Evolutionary conservation across 108 stramenopile species (phyloP), one percentile per base, ranked within the genome.

Genomic region (Nitzschia putrida): DNA sequence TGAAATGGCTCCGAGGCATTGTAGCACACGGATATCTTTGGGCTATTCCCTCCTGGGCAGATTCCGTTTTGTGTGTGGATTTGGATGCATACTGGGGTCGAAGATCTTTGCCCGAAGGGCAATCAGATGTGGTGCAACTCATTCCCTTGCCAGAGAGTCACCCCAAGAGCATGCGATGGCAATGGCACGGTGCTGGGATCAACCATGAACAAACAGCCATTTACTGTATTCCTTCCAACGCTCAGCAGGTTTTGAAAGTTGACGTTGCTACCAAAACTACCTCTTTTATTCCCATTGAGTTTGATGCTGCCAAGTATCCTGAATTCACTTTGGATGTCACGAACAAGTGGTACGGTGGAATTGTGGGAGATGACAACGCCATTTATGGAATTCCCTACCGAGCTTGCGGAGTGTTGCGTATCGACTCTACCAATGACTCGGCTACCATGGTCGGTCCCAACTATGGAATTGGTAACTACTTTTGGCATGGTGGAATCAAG

Each of bases 401-500:
- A 22, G 69, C 85, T 0, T 61, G 81, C 20, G 77, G 69, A 8
- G 86, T 92, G 0, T 72, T 91, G 39, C 44, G 85, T 51, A 94
- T 94, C 60, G 83, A 88, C 57, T 77, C 83, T 13, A 71, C 77
- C 25, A 66, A 66, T 24, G 87, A 94, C 58, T 59, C 82, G 1
- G 85, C 83, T 44, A 70, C 56, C 13, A 24, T 89, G 7, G 67
- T 91, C 20, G 94, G 94, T 42, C 78, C 78, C 0, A 83, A 90
- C 64, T 86, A 80, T 69, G 88, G 87, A 20, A 42, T 72, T 29
- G 81, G 78, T 11, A 59, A 56, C 38, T 94, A 85, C 76, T 88
- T 87, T 64, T 95, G 88, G 88, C 94, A 95, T 76, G 94, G 94
- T 14, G 94, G 94, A 0, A 73, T 91, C 43, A 76, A 81, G 60